Evolutionary conservation across 306 rosid genomes (phyloP), one percentile per base, ranked within the genome.

Genomic region (Pterocarpus santalinus): DNA sequence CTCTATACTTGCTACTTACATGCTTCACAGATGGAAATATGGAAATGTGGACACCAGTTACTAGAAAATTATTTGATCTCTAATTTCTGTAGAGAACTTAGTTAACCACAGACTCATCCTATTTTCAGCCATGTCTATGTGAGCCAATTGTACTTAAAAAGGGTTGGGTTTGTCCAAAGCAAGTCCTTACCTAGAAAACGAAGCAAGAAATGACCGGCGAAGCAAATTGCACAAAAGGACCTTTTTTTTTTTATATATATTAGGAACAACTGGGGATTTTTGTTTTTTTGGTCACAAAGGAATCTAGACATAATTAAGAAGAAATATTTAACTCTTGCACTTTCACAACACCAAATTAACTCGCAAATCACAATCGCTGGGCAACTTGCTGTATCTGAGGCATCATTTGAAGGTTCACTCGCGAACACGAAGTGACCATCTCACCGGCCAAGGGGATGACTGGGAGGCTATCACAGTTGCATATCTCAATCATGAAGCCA

Each of bases 401-500:
- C 58, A 78, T 63, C 11, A 72, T 73, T 2, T 75, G 74, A 14
- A 84, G 70, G 77, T 81, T 87, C 1, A 81, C 12, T 13, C 72
- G 69, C 0, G 90, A 87, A 55, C 90, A 87, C 30, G 88, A 64
- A 34, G 67, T 77, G 0, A 55, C 56, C 84, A 84, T 81, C 3
- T 67, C 83, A 44, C 78, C 84, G 0, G 78, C 88, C 1, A 95
- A 16, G 1, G 99, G 99, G 5, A 95, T 36, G 30, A 95, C 94
- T 0, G 99, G 99, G 7, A 95, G 90, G 67, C 85, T 93, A 70
- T 95, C 99, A 41, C 99, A 95, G 56, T 95, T 84, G 81, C 99
- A 95, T 32, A 95, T 95, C 82, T 95, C 99, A 56, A 95, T 88
- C 99, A 95, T 95, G 87, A 95, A 95, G 0, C 95, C 99, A 83